phyloP scores from a whole-genome alignment of 2,329 filamentous ascomycete genomes.

The Ascochyta koolunga region DNA sequence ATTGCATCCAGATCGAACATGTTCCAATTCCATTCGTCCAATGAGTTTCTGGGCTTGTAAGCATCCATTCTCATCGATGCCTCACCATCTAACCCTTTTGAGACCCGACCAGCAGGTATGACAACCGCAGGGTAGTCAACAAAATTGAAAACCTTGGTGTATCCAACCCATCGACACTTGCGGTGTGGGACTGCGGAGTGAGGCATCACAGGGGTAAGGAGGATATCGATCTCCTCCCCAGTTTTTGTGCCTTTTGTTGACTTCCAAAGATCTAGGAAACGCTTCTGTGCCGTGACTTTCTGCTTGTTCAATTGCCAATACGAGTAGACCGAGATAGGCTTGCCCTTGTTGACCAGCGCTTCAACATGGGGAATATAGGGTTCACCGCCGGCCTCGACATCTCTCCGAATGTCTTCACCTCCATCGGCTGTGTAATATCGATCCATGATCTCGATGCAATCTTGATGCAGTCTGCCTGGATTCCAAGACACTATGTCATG shows the following conservation, averaged over 20 bases:
- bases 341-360: constrained; percentile 56
- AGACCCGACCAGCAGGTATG: constrained; percentile 60
- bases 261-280: constrained; percentile 66
- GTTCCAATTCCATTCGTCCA: constrained; percentile 60
- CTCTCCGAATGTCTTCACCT: constrained; percentile 65
- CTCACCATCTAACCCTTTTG: constrained; percentile 47
- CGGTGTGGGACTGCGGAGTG: constrained; percentile 62
- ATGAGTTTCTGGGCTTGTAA: constrained; percentile 56
- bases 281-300: constrained; percentile 61
- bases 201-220: constrained; percentile 66
- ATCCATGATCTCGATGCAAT: constrained; percentile 66
- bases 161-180: constrained; percentile 58
- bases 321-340: constrained; percentile 62
- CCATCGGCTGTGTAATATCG: constrained; percentile 67
- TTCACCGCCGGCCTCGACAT: constrained; percentile 62
- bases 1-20: constrained; percentile 44
- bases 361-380: constrained; percentile 59
- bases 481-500: constrained; percentile 64
- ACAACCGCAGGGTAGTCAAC: constrained; percentile 66
- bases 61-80: constrained; percentile 34
- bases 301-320: constrained; percentile 71
- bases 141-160: constrained; percentile 68
- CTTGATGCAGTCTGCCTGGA: constrained; percentile 55
- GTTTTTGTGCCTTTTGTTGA: constrained; percentile 50
- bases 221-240: constrained; percentile 59